Evolutionary conservation across 2,329 filamentous ascomycete species (phyloP), one percentile per base, ranked within the genome.

Genomic region (Corynespora cassiicola): DNA sequence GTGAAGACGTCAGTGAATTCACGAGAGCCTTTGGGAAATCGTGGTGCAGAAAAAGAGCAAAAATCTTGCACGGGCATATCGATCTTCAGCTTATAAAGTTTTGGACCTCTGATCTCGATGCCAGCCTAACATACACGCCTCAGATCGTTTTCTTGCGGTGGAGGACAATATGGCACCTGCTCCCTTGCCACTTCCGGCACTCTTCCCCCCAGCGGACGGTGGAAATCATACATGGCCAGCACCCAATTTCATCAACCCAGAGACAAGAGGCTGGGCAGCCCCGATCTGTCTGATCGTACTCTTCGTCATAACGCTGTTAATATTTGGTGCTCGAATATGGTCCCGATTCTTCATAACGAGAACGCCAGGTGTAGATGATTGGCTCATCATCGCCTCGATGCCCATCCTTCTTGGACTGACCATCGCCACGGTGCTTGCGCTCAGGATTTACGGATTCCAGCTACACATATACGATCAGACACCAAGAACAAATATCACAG

Each of bases 351-450:
- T 35, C 3, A 34, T 47, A 5, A 42, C 39, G 14, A 34, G 35
- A 24, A 51, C 31, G 18, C 24, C 42, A 7, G 50, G 50, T 4
- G n/a, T 42, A 10, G 50, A 54, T 39, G 50, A 54, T 31, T 47
- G 37, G 42, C 27, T 52, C 1, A 47, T 54, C 11, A 40, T 54
- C 16, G 36, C 41, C n/a, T 36, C 44, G 6, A 47, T 52, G 42
- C 45, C 45, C 10, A 29, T 29, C 14, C 31, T 48, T 6, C 12
- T 39, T n/a, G 45, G 35, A 5, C 25, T 42, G 9, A 45, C 45
- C 14, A 36, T 49, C 12, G 17, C 38, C 15, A 49, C 45, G 6
- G 37, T 48, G 3, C 37, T 48, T 7, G 45, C 27, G 15, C 26
- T 49, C 11, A 29, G 42, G 5, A 25, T 33, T 3, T 49, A 49